Percentiles rank a stretch among this genome's conserved stretches.
Conservation (phyloP, 345 rosid genomes). For the Gossypium thurberi region DNA sequence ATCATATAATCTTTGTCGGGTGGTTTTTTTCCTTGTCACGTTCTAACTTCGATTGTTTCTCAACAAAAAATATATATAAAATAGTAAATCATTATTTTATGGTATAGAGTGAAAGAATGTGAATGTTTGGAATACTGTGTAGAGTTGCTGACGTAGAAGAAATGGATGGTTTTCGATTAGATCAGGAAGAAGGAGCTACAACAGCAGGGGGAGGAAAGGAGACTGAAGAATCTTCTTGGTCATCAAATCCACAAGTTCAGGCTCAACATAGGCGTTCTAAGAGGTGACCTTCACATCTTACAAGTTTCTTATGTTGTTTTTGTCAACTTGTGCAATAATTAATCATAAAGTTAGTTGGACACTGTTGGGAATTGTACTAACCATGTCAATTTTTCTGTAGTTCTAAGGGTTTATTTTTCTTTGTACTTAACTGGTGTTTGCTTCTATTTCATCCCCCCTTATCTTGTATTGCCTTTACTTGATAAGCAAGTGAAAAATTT, state of each 20-base stretch:
- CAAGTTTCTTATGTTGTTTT: not conserved
- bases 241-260: conserved; percentile 19
- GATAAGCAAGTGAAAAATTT: not conserved
- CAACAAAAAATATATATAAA: not conserved
- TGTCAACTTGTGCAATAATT: not conserved
- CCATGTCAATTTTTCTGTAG: not conserved
- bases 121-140: conserved; percentile 18
- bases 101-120: conserved; percentile 12
- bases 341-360: not conserved
- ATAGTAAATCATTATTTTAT: not conserved
- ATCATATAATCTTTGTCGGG: not conserved
- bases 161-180: conserved; percentile 40
- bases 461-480: not conserved
- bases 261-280: conserved; percentile 64
- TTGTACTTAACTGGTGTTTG: not conserved
- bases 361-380: not conserved
- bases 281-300: conserved; percentile 37
- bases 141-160: conserved; percentile 12
- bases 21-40: not conserved
- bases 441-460: not conserved
- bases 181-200: conserved; percentile 18
- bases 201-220: conserved; percentile 19
- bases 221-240: conserved; percentile 28
- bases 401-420: not conserved
- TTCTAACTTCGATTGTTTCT: conserved; percentile 5